Conservation (phyloP, 2,329 filamentous ascomycete species). For the Arthrinium phaeospermum region DNA sequence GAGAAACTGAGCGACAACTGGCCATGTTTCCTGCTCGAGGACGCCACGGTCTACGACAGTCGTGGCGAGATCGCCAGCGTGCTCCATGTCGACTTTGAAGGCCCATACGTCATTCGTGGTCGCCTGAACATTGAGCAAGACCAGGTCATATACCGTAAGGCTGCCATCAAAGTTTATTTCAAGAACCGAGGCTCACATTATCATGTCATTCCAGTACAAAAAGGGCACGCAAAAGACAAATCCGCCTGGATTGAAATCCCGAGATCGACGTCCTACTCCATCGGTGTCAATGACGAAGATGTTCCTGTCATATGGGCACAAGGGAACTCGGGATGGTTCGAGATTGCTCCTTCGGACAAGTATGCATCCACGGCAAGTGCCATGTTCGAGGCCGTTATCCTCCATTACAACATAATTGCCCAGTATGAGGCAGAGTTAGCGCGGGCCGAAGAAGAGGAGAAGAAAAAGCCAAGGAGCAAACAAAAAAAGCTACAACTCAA, state of each 20-base stretch:
- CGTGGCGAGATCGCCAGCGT: conserved; percentile 65
- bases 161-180: background rate
- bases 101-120: conserved; percentile 68
- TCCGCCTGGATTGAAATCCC: conserved; percentile 58
- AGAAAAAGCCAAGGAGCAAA: conserved; percentile 42
- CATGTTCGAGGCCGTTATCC: conserved; percentile 67
- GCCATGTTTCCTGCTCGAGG: conserved; percentile 65
- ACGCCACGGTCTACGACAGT: conserved; percentile 63
- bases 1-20: conserved; percentile 52
- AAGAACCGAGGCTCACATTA: background rate
- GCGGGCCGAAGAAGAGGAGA: conserved; percentile 36
- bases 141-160: conserved; percentile 28
- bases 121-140: conserved; percentile 57
- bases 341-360: conserved; percentile 62
- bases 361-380: conserved; percentile 63
- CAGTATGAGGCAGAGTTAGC: conserved; percentile 53
- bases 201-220: conserved; percentile 37
- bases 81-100: conserved; percentile 62
- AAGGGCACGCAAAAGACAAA: conserved; percentile 36
- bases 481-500: conserved; percentile 22
- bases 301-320: conserved; percentile 69
- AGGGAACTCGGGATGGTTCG: conserved; percentile 71
- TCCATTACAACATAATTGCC: conserved; percentile 68
- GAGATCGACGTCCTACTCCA: conserved; percentile 56
- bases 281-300: conserved; percentile 56